Evolutionary conservation across 345 rosid genomes (phyloP), one percentile per base, ranked within the genome.

Genomic region (Heritiera fomes): DNA sequence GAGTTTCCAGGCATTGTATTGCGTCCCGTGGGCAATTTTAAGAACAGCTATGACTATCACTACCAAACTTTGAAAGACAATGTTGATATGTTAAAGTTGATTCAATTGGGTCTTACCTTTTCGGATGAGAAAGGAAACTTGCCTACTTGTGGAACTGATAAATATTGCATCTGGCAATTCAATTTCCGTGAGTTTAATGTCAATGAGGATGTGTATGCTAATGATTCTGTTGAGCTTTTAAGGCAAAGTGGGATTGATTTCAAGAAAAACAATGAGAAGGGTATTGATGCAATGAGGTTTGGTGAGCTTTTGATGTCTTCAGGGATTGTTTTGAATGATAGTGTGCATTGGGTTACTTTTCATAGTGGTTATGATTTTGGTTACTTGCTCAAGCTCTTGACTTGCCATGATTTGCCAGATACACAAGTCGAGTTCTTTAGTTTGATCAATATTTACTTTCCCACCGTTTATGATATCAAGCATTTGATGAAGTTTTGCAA

Each of bases 351-450:
- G 98, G 94, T 94, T 55, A 94, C 98, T 5, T 94, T 94, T 60
- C 98, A 94, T 79, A 91, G 98, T n/a, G 98, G 98, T 1, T 91
- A 94, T 77, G 98, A 94, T 81, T 92, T 94, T n/a, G 98, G 97
- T 0, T 91, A 94, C 85, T 79, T 94, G 89, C 86, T 94, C 1
- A 94, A 94, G 93, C 90, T 94, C 58, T 80, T 94, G 79, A 94
- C 98, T 0, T 87, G 93, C 80, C 87, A 85, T 65, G 81, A 86
- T 74, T 81, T 94, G 59, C 98, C 98, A 0, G 91, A 86, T 8
- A 82, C 87, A 0, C 97, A 89, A 70, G 88, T 68, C 1, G 89
- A 79, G 66, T 91, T 91, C 91, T 90, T 94, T 80, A 73, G 82
- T 78, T 67, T 90, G 86, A 93, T 90, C 83, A 87, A 82, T 3